phyloP scores from a whole-genome alignment of 2,329 filamentous ascomycete genomes.

The Diaporthe australafricana region DNA sequence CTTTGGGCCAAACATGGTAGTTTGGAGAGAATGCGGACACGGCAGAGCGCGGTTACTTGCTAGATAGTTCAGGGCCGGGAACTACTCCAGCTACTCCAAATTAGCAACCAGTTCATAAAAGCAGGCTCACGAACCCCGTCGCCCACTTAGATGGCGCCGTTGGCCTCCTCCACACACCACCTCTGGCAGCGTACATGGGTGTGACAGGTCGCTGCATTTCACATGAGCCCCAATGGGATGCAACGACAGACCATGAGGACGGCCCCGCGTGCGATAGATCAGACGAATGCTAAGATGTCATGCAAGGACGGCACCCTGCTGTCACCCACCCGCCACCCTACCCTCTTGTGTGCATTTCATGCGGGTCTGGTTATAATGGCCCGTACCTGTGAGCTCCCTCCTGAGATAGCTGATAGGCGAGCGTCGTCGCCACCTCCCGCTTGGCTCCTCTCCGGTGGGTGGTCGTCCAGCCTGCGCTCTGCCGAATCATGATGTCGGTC shows the following conservation, averaged over 20 bases:
- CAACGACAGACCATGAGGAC: slow-evolving; percentile 2
- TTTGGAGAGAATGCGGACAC: not conserved
- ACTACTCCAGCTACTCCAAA: not conserved
- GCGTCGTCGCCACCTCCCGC: slow-evolving; percentile 14
- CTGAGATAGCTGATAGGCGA: not conserved
- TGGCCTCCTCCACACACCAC: slow-evolving; percentile 21
- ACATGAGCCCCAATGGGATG: slow-evolving; percentile 26
- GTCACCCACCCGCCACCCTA: not conserved
- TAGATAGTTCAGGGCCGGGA: not conserved
- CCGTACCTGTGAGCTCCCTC: not conserved
- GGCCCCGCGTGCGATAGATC: slow-evolving; percentile 22
- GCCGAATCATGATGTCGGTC: slow-evolving; percentile 22
- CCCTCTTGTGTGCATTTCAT: slow-evolving; percentile 2
- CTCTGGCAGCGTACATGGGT: slow-evolving; percentile 16
- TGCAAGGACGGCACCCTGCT: not conserved
- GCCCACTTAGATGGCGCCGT: slow-evolving; percentile 20
- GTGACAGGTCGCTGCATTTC: slow-evolving; percentile 15
- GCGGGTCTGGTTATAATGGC: slow-evolving; percentile 7
- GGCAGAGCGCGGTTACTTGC: not conserved
- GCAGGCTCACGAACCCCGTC: not conserved
- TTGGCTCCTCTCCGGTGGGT: slow-evolving; percentile 5
- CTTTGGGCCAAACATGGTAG: not conserved
- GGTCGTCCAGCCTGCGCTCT: too few relatives aligned
- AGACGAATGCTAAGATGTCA: slow-evolving; percentile 2
- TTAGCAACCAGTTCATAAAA: not conserved